Base-by-base conservation (phyloP, 208 protist genomes). In the Wallacemonas sp. region DNA sequence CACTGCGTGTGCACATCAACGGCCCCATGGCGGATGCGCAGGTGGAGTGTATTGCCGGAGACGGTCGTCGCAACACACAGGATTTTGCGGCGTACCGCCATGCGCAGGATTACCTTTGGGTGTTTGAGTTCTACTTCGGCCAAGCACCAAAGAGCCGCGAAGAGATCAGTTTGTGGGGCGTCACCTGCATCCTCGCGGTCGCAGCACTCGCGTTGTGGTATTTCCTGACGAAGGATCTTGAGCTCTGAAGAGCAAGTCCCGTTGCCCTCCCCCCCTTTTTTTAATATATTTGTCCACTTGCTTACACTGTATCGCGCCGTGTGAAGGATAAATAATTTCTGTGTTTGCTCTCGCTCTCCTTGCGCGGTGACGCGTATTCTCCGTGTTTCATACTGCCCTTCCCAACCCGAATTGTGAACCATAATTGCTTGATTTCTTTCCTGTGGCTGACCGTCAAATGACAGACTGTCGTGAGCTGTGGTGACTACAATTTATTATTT, bases 221-320 rank as follows among this genome's bases (percentile, higher is more conserved):
- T 5, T 49, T 93, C 31, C 56, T 93, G 19, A 93, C 82, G 0
- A 89, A 87, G 54, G 86, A 93, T 60, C 63, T 93, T 19, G 44
- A 67, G 15, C 60, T 82, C 4, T 88, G 59, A 65, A 41, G 36
- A 41, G 9, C 14, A 41, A n/a, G n/a, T n/a, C n/a, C n/a, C n/a
- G n/a, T n/a, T 27, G 21, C 6, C 12, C 36, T 38, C 3, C 19
- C 17, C 5, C 22, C 8, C 24, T 60, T 44, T 14, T 27, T 28
- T 44, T 21, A 53, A 36, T n/a, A n/a, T n/a, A n/a, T 46, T 19
- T n/a, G 3, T 36, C 0, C 19, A 11, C n/a, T n/a, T n/a, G n/a
- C n/a, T n/a, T n/a, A n/a, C n/a, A n/a, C n/a, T n/a, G n/a, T n/a
- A n/a, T n/a, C n/a, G n/a, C n/a, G n/a, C n/a, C n/a, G n/a, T n/a